Evolutionary conservation across 495 filamentous ascomycete genomes (phyloP), one percentile per base, ranked within the genome.

Genomic region (Astrothelium macrocarpum): DNA sequence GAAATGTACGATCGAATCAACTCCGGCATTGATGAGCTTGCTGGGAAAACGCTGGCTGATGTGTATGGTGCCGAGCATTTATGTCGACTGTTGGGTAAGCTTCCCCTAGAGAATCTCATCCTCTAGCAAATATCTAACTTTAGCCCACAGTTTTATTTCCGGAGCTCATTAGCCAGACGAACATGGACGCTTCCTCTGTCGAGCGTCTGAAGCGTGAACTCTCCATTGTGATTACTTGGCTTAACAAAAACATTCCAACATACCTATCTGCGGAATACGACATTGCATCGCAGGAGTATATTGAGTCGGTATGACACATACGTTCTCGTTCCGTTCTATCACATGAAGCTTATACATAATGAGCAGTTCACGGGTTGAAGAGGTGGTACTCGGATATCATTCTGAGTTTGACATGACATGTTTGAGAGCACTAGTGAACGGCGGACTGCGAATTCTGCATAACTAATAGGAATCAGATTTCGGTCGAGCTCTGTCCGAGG

Each of bases 61-160:
- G 84, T 90, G n/a, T 98, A 97, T 69, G 94, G 94, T 18, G 90
- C 87, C 7, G 95, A 98, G 75, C 94, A 98, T 76, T 76, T 98
- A 32, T 81, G 86, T 64, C 85, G 94, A 36, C 81, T 97, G 25
- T 86, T 97, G 53, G 91, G 93, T 96, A 87, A 20, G 65, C 34
- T 43, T 25, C 59, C 31, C 26, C 28, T 23, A 32, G 60, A 59
- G n/a, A 26, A 32, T 45, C 10, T 32, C 39, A 1, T 53, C 18
- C 9, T n/a, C 2, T 18, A 10, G 11, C 53, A 32, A 56, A 31
- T 56, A 46, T 53, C 59, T 68, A 65, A 70, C 68, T 62, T 62
- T 34, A 26, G 32, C 26, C 43, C 43, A 7, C 63, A 97, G 94
- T 95, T 12, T 86, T 86, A 9, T 84, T 98, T 67, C 94, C 95